phyloP scores from a whole-genome alignment of 441 rosid species.

The Lepidium campestre region DNA sequence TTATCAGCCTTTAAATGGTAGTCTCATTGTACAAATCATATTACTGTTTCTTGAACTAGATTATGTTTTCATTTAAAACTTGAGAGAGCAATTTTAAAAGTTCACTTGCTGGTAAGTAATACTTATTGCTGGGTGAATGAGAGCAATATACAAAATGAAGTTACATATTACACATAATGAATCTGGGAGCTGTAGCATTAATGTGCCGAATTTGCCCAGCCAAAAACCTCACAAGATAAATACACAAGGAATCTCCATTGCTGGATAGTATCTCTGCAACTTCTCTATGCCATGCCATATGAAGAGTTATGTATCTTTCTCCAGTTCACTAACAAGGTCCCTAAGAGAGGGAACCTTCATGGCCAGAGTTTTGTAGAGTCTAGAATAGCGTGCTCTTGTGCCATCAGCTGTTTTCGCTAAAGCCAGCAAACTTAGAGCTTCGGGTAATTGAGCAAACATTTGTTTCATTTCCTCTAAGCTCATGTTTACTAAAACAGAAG shows the following conservation, averaged over 20 bases:
- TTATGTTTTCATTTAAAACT: neutral
- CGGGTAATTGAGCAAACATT: slow-evolving; percentile 77
- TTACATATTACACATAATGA: slow-evolving; percentile 18
- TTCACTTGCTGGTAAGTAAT: neutral
- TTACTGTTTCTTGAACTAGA: neutral
- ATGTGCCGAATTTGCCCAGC: neutral
- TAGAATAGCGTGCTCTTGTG: slow-evolving; percentile 93
- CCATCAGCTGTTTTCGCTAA: slow-evolving; percentile 96
- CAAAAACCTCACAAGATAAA: slow-evolving; percentile 10
- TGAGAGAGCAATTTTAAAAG: neutral
- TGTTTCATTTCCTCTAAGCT: slow-evolving; percentile 86
- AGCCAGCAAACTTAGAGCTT: slow-evolving; percentile 91
- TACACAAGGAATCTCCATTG: slow-evolving; percentile 9
- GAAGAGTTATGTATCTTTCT: slow-evolving; percentile 61
- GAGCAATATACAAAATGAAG: slow-evolving; percentile 2
- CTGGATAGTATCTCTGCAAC: neutral
- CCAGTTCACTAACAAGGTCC: slow-evolving; percentile 94
- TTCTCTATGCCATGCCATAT: slow-evolving; percentile 31
- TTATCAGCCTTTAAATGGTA: slow-evolving; percentile 86
- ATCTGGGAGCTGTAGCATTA: slow-evolving; percentile 18
- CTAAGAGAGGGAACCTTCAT: slow-evolving; percentile 94
- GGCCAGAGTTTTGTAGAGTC: slow-evolving; percentile 92
- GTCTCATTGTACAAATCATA: slow-evolving; percentile 6
- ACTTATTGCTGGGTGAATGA: slow-evolving; percentile 1
- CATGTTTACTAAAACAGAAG: slow-evolving; percentile 71